Evolutionary conservation across 1,284 basidiomycete genomes (phyloP).

Genomic region (Ustilago shanxiensis): DNA sequence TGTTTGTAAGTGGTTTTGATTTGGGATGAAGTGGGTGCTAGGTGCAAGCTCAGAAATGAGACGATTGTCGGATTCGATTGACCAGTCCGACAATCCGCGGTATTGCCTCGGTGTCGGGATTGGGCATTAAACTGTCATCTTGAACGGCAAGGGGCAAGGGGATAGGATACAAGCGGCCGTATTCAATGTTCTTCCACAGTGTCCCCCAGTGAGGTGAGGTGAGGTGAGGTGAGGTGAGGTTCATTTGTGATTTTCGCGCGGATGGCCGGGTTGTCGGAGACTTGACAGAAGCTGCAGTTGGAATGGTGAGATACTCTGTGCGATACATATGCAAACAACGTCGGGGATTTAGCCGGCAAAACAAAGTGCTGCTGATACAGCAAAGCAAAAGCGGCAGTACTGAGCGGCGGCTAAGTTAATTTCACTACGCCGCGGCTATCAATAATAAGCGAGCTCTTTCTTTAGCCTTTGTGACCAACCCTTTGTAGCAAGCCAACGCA

Average conservation of each 20-base stretch:
- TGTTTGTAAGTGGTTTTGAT: too few relatives aligned
- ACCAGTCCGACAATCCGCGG: constrained; percentile 1
- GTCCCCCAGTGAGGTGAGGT: background rate
- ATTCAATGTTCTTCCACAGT: constrained; percentile 7
- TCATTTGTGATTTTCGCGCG: background rate
- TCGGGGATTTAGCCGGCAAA: constrained; percentile 16
- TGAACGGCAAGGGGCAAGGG: background rate
- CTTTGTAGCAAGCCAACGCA: background rate
- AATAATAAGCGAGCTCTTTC: constrained; percentile 10
- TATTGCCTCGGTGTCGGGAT: background rate
- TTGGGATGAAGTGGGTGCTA: background rate
- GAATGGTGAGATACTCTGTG: too few relatives aligned
- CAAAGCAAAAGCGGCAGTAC: background rate
- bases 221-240: background rate
- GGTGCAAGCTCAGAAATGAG: background rate
- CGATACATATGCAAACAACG: background rate
- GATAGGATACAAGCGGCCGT: constrained; percentile 5
- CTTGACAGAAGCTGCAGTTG: background rate
- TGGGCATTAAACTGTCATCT: background rate
- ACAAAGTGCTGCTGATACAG: background rate
- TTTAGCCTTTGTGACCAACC: background rate
- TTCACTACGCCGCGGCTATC: background rate
- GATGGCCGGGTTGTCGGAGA: background rate
- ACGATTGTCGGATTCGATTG: background rate
- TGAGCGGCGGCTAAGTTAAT: too few relatives aligned